Evolutionary conservation across 1,284 basidiomycete genomes (phyloP), one percentile per base, ranked within the genome.

Genomic region (Porogramme epimiltina): DNA sequence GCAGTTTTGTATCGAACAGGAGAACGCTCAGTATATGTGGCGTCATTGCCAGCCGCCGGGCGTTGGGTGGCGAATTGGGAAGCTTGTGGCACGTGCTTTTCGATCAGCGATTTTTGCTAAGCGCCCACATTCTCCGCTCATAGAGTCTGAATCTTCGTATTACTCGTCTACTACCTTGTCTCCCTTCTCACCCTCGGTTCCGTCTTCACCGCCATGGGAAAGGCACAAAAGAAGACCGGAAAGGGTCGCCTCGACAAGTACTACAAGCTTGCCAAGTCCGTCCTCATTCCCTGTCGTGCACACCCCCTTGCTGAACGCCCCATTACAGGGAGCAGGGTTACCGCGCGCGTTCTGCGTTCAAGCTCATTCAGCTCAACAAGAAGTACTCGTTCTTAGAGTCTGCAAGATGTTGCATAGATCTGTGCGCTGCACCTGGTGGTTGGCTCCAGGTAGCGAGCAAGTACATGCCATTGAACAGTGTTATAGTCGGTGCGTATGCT

Each of bases 361-460:
- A 99, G 77, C 85, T 99, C 53, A 95, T 99, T 52, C 97, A 99
- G 72, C 78, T 99, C 60, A 99, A 99, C 81, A 96, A 98, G 70
- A 98, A 98, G 75, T 99, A 91, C 74, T 84, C 88, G 36, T 91
- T 99, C 66, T 81, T 99, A 37, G 93, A 96, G 66, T 80, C 84
- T 45, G 89, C 97, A 26, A 82, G 88, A 84, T 98, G 96, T 72
- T 93, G 89, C 51, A 97, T 99, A 69, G 97, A 99, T 82, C 80
- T 99, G 46, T 99, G 97, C 75, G 97, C 97, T 44, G 97, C 97
- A 8, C 97, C 97, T 5, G 97, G 97, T 67, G 97, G 97, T 70
- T 99, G 97, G 97, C 81, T 99, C 3, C 97, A 99, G 72, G 97
- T 99, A 18, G 95, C 96, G 39, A 92, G 89, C 76, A 99, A 98